Base-by-base conservation (phyloP, 1,284 basidiomycete genomes). In the Sporisorium exsertum region DNA sequence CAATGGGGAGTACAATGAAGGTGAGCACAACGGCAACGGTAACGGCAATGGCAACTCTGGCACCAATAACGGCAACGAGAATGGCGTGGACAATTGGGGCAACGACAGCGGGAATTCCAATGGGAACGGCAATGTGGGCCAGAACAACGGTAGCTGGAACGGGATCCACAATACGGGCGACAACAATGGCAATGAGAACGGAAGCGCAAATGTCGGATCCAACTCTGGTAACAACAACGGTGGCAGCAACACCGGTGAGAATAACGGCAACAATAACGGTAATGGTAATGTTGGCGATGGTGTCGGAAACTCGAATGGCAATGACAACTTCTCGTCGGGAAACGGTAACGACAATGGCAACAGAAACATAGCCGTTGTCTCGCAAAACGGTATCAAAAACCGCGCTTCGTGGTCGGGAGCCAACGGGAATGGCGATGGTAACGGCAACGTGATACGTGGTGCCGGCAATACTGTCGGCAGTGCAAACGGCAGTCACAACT, bases 31-130 rank as follows among this genome's bases (percentile, higher is more conserved):
- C 58, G 58, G 49, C 13, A 55, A 54, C 32, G 18, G n/a, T 13
- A 55, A 66, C 24, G 64, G 64, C 32, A 52, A 60, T 33, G 24
- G n/a, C 10, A 66, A 66, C n/a, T 5, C 6, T 3, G 61, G 61
- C 16, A 42, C 33, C 13, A 18, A 45, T n/a, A 54, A 46, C 20
- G 64, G 58, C 22, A 60, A 55, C 9, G 32, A 51, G 22, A 66
- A 66, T 24, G 58, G 42, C n/a, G 35, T 51, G 27, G 8, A 52
- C 43, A 65, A 58, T 33, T 13, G 26, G 15, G 60, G 53, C 22
- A 18, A 43, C 43, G 9, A n/a, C 29, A 49, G 43, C 43, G 50
- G 56, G 12, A 43, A 52, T 37, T 29, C 15, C 35, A 58, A 65
- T 35, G 56, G 56, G 6, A 54, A 37, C 51, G 40, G 18, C 15